Conservation (phyloP, 306 rosid genomes). For the Prunus kanzakura region DNA sequence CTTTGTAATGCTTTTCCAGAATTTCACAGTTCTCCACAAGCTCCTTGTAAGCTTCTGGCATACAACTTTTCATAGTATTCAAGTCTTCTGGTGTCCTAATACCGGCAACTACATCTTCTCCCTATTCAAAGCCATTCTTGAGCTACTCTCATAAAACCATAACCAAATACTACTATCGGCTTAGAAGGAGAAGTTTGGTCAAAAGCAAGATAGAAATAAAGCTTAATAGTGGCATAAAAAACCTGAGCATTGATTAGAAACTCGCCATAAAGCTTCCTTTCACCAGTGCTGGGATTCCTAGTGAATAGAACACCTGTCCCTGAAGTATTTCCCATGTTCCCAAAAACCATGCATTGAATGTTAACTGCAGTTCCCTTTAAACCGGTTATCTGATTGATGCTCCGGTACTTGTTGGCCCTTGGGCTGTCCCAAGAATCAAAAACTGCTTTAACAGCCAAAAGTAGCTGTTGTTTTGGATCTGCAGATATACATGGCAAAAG, state of each 20-base stretch:
- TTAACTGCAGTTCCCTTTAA: conserved; percentile 93
- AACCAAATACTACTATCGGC: conserved; percentile 2
- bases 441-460: conserved; percentile 80
- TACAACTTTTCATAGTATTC: conserved; percentile 69
- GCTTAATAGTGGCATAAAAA: conserved; percentile 15
- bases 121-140: conserved; percentile 45
- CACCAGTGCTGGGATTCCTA: conserved; percentile 97
- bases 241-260: conserved; percentile 98
- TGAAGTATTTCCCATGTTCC: conserved; percentile 93
- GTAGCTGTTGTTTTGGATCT: conserved; percentile 92
- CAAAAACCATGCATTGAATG: conserved; percentile 94
- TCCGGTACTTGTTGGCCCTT: conserved; percentile 84
- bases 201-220: conserved; percentile 19
- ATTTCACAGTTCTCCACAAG: conserved; percentile 86
- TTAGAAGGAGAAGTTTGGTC: conserved; percentile 2
- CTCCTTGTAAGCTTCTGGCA: conserved; percentile 94
- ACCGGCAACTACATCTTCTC: conserved; percentile 99
- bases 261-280: conserved; percentile 91
- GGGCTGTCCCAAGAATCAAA: conserved; percentile 98
- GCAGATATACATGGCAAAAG: conserved; percentile 23
- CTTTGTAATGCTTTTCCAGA: conserved; percentile 89
- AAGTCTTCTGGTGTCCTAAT: conserved; percentile 92
- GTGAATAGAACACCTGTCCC: conserved; percentile 98
- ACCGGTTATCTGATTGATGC: conserved; percentile 83
- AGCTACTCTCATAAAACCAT: conserved; percentile 11